phyloP scores from a whole-genome alignment of 768 basidiomycete species.

The Mycena metata region DNA sequence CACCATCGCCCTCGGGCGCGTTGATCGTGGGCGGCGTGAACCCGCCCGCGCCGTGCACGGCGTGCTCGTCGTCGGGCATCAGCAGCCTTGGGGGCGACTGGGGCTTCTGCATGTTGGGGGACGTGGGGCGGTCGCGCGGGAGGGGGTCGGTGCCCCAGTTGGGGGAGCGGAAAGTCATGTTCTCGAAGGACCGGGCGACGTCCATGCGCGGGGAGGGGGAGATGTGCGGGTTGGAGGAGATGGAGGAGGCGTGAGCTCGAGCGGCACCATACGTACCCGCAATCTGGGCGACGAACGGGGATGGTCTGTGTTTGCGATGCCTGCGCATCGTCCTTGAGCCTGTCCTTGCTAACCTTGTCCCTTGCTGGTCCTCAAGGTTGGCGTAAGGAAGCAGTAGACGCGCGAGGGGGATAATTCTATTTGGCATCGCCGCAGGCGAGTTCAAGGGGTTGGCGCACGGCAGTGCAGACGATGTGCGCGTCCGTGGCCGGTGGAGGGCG shows the following conservation, averaged over 20 bases:
- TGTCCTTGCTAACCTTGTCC: no score
- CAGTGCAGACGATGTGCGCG: no score
- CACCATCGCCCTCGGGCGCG: constrained; percentile 66
- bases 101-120: constrained; percentile 59
- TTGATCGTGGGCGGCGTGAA: constrained; percentile 54
- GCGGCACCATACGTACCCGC: no score
- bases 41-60: neutral
- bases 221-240: constrained; percentile 67
- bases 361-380: no score
- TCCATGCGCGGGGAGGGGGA: constrained; percentile 69
- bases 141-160: constrained; percentile 67
- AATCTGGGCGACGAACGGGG: no score
- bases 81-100: constrained; percentile 72
- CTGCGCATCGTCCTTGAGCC: no score
- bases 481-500: no score
- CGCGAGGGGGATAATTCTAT: no score
- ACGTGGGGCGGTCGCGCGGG: constrained; percentile 51
- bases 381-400: no score
- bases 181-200: constrained; percentile 71
- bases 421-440: no score
- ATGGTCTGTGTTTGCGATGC: no score
- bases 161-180: constrained; percentile 75
- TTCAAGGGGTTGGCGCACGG: no score
- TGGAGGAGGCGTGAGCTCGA: constrained; percentile 79
- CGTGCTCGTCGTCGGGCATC: constrained; percentile 61